Evolutionary conservation across 2,329 filamentous ascomycete genomes (phyloP).

Genomic region (Aspergillus luchuensis): DNA sequence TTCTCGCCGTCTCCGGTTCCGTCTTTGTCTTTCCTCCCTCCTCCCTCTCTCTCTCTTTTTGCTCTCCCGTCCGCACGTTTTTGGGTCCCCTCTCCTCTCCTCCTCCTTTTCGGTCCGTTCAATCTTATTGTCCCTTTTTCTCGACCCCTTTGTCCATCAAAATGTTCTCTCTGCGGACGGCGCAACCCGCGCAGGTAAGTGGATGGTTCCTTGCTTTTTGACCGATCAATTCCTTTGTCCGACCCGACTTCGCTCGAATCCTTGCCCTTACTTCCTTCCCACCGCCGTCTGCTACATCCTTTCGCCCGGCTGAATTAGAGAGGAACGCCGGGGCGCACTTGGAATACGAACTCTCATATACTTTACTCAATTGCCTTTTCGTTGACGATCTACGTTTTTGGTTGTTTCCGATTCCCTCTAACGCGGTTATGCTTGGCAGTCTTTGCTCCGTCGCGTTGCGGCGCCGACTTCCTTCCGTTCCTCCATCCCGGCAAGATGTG

Average conservation of each 20-base stretch:
- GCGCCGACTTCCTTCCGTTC: conserved; percentile 52
- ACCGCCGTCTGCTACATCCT: conserved; percentile 32
- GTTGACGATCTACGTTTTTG: not conserved
- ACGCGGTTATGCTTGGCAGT: conserved; percentile 51
- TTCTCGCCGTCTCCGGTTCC: conserved; percentile 12
- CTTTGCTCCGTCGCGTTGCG: conserved; percentile 58
- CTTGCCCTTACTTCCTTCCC: conserved; percentile 41
- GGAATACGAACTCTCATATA: not conserved
- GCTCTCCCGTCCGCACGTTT: not conserved
- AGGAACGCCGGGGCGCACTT: no score
- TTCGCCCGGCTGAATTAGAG: conserved; percentile 40
- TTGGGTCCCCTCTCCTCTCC: conserved; percentile 13
- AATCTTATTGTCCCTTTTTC: conserved; percentile 11
- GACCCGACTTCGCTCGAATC: conserved; percentile 28
- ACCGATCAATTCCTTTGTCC: not conserved
- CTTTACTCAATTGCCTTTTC: not conserved
- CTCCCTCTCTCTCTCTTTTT: conserved; percentile 11
- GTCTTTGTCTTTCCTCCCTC: conserved; percentile 12
- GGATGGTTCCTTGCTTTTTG: not conserved
- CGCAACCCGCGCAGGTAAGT: conserved; percentile 46
- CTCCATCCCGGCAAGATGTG: conserved; percentile 58
- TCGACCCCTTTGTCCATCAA: conserved; percentile 25
- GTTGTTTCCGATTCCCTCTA: conserved; percentile 29
- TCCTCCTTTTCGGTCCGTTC: conserved; percentile 17
- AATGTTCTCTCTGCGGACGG: conserved; percentile 46